Conservation (phyloP, 106 monocot genomes). For the Acorus calamus region DNA sequence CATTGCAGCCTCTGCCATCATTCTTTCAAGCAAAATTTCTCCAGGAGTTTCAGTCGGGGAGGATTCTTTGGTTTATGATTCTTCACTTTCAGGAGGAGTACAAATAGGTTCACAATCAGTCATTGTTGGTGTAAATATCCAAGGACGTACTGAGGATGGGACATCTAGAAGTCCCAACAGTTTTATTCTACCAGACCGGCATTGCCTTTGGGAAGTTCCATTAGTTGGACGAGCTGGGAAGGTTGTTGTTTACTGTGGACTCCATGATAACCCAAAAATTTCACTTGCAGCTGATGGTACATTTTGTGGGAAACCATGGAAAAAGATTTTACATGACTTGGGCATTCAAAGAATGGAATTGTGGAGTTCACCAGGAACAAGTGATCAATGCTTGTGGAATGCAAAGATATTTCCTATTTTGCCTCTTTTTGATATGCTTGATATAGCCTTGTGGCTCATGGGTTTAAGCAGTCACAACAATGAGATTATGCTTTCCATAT, state of each 20-base stretch:
- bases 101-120: conserved; percentile 82
- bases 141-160: conserved; percentile 10
- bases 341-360: conserved; percentile 67
- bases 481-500: conserved; percentile 35
- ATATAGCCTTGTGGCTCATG: conserved; percentile 80
- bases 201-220: conserved; percentile 95
- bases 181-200: conserved; percentile 64
- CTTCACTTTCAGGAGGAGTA: conserved; percentile 69
- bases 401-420: conserved; percentile 68
- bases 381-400: conserved; percentile 76
- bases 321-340: conserved; percentile 51
- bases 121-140: conserved; percentile 74
- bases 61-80: conserved; percentile 89
- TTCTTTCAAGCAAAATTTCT: conserved; percentile 83
- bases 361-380: conserved; percentile 26
- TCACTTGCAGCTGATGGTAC: conserved; percentile 44
- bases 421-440: conserved; percentile 53
- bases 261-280: conserved; percentile 91
- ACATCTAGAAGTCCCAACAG: conserved; percentile 1
- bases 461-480: conserved; percentile 20
- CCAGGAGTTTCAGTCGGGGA: conserved; percentile 83
- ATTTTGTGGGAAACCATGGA: conserved; percentile 98
- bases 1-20: conserved; percentile 79
- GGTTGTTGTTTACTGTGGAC: conserved; percentile 68
- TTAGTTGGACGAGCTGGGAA: conserved; percentile 37